phyloP scores from a whole-genome alignment of 805 yeast species.

The Candida maesae region DNA sequence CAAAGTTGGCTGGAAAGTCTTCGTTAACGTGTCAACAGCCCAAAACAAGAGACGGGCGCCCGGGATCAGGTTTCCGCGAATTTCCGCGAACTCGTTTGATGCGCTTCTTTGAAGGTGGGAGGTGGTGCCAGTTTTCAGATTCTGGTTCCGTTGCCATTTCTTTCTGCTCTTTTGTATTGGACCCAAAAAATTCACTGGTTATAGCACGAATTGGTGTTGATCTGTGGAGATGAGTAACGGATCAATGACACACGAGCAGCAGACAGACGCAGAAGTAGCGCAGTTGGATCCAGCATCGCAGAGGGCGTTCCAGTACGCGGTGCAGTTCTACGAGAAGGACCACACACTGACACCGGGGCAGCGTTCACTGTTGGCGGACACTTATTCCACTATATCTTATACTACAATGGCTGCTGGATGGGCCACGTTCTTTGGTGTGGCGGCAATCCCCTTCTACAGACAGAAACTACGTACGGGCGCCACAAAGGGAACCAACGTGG shows the following conservation, averaged over 20 bases:
- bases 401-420: conserved; percentile 37
- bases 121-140: too few relatives aligned
- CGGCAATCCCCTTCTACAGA: conserved; percentile 39
- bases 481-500: conserved; percentile 37
- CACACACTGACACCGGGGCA: conserved; percentile 38
- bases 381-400: conserved; percentile 35
- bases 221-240: background rate
- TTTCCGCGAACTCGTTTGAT: too few relatives aligned
- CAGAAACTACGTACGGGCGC: conserved; percentile 33
- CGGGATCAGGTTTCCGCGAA: too few relatives aligned
- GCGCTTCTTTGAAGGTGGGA: too few relatives aligned
- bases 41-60: too few relatives aligned
- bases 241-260: background rate
- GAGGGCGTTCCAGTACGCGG: conserved; percentile 40
- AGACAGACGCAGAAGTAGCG: conserved; percentile 2
- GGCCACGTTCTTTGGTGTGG: conserved; percentile 38
- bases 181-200: too few relatives aligned
- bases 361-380: conserved; percentile 37
- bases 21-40: too few relatives aligned
- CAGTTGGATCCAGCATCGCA: conserved; percentile 19
- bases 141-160: too few relatives aligned
- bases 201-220: too few relatives aligned
- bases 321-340: conserved; percentile 48
- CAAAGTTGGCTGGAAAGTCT: too few relatives aligned
- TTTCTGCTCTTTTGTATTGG: too few relatives aligned